Percentiles rank a stretch among this genome's conserved stretches.
phyloP scores from a whole-genome alignment of 805 yeast genomes.

The Wickerhamomyces alni region DNA sequence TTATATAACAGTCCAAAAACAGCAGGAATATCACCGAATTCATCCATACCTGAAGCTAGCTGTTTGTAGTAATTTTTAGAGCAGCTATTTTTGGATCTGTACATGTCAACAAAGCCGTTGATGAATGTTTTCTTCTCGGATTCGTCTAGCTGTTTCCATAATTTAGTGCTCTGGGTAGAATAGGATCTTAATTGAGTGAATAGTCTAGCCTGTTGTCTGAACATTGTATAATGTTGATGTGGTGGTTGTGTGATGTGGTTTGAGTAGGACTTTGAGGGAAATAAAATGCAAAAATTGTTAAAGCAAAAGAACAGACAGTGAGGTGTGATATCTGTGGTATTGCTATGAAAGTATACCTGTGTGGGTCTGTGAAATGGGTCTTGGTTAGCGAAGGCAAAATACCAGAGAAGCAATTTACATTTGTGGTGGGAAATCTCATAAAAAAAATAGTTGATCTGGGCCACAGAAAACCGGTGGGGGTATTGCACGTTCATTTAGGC shows the following conservation, averaged over 20 bases:
- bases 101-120: slow-evolving; percentile 22
- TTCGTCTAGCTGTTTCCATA: slow-evolving; percentile 25
- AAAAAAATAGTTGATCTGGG: too few relatives aligned
- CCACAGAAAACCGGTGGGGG: too few relatives aligned
- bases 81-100: slow-evolving; percentile 27
- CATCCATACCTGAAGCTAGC: slow-evolving; percentile 31
- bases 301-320: too few relatives aligned
- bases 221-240: background rate
- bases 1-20: slow-evolving; percentile 33
- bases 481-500: too few relatives aligned
- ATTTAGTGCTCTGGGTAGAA: background rate
- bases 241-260: background rate
- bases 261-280: too few relatives aligned
- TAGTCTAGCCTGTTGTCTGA: background rate
- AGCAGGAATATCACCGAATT: slow-evolving; percentile 29
- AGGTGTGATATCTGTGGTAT: too few relatives aligned
- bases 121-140: slow-evolving; percentile 25
- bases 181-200: background rate
- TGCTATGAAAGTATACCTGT: too few relatives aligned
- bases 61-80: slow-evolving; percentile 30
- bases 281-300: too few relatives aligned
- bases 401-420: too few relatives aligned
- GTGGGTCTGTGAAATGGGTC: too few relatives aligned
- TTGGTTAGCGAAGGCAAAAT: too few relatives aligned
- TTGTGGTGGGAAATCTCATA: too few relatives aligned